These are phyloP conservation scores for Cystobasidium tubakii DNA, from an alignment of 768 basidiomycete genomes.

Conservation along the genomic window DNA sequence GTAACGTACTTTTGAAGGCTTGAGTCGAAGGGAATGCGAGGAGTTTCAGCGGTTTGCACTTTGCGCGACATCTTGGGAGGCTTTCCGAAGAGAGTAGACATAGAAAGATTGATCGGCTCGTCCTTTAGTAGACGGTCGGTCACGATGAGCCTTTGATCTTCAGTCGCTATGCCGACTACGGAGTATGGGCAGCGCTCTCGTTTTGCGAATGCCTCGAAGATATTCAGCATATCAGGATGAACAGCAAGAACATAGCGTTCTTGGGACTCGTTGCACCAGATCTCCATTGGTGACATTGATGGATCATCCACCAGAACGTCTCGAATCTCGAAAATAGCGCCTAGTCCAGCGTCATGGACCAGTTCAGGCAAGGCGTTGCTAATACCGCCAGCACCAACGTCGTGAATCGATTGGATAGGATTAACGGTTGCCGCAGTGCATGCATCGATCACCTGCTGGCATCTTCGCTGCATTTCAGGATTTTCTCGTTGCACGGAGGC, in stretches of 20 bases:
- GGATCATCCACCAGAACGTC: slow-evolving; percentile 85
- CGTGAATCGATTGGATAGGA: slow-evolving; percentile 93
- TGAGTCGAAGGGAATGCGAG: slow-evolving; percentile 61
- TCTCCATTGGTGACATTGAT: slow-evolving; percentile 98
- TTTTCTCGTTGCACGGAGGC: slow-evolving; percentile 97
- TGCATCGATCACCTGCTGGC: slow-evolving; percentile 93
- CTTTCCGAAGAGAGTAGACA: slow-evolving; percentile 95
- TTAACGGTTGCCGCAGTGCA: slow-evolving; percentile 61
- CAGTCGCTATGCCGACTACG: slow-evolving; percentile 79
- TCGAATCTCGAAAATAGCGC: slow-evolving; percentile 85
- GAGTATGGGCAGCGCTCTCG: slow-evolving; percentile 92
- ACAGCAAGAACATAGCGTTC: slow-evolving; percentile 95
- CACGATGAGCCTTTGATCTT: slow-evolving; percentile 74
- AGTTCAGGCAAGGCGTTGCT: slow-evolving; percentile 95
- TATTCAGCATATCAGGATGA: slow-evolving; percentile 56
- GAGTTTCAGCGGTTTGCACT: slow-evolving; percentile 56
- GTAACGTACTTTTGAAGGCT: slow-evolving; percentile 62
- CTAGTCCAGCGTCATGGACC: slow-evolving; percentile 89
- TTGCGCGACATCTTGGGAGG: slow-evolving; percentile 80
- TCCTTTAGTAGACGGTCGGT: slow-evolving; percentile 73
- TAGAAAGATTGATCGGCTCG: slow-evolving; percentile 79
- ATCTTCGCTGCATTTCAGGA: slow-evolving; percentile 94
- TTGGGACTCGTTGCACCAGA: slow-evolving; percentile 99
- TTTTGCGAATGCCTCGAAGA: slow-evolving; percentile 70
- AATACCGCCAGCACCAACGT: slow-evolving; percentile 93